phyloP scores from a whole-genome alignment of 306 rosid species.

The Albizia julibrissin region DNA sequence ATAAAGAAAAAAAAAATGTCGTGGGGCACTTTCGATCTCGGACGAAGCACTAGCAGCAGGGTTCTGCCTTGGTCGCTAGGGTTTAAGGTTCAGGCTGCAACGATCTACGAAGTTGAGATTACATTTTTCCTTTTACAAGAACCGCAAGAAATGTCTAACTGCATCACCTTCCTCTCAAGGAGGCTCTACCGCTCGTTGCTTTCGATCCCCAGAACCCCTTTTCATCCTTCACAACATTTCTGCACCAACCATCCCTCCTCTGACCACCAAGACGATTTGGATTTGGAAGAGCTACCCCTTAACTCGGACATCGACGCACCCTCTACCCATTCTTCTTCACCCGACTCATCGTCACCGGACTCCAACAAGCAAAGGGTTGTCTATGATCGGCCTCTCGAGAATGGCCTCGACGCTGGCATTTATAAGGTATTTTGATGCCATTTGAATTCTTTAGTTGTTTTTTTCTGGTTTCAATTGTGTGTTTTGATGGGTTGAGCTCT shows the following conservation, averaged over 20 bases:
- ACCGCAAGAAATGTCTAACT: conserved; percentile 33
- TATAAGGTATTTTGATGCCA: conserved; percentile 51
- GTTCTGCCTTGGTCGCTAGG: neutral
- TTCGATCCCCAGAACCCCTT: conserved; percentile 27
- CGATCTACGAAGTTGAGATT: neutral
- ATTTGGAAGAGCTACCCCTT: conserved; percentile 31
- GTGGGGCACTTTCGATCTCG: no score
- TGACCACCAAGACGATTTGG: conserved; percentile 29
- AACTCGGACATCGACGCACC: conserved; percentile 29
- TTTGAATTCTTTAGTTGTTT: neutral
- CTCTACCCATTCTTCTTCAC: neutral
- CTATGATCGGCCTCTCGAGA: conserved; percentile 60
- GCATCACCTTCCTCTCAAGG: conserved; percentile 56
- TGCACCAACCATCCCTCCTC: conserved; percentile 42
- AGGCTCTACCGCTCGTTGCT: conserved; percentile 55
- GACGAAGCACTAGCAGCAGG: neutral
- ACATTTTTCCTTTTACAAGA: neutral
- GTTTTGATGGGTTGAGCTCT: neutral
- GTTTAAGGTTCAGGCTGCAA: conserved; percentile 47
- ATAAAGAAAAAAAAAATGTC: no score
- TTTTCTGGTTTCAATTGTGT: neutral
- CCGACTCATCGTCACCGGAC: conserved; percentile 31
- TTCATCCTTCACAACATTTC: conserved; percentile 31
- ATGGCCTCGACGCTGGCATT: conserved; percentile 78
- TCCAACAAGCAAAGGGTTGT: neutral